Conservation (phyloP, 139 green algal species). For the Volvox africanus region DNA sequence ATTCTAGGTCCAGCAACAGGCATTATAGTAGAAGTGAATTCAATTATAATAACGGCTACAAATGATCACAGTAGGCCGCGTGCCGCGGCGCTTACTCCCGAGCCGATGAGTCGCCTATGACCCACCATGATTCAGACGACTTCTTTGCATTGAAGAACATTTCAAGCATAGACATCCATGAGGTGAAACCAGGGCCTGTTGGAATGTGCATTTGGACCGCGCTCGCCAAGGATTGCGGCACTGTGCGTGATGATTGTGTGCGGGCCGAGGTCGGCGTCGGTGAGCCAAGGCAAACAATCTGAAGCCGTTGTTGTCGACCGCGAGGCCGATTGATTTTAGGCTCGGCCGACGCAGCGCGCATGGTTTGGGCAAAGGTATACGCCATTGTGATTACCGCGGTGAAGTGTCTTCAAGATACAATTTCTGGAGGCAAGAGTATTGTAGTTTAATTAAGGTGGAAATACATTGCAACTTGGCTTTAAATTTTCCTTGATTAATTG, state of each 20-base stretch:
- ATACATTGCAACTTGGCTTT: no score
- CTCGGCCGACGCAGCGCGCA: background rate
- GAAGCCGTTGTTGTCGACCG: background rate
- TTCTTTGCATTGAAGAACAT: conserved; percentile 4
- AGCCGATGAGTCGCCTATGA: background rate
- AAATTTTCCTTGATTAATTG: no score
- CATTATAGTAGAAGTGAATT: background rate
- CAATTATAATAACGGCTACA: background rate
- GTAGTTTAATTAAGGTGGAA: no score
- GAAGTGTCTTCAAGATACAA: no score
- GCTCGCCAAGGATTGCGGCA: conserved; percentile 1
- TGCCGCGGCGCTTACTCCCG: background rate
- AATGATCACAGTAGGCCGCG: background rate
- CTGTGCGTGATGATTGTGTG: background rate
- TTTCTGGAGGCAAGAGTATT: no score
- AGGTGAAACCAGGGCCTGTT: background rate
- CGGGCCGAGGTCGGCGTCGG: background rate
- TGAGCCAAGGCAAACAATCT: background rate
- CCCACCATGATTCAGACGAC: background rate
- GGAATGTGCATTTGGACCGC: background rate
- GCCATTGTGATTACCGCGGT: background rate
- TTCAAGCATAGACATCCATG: conserved; percentile 30
- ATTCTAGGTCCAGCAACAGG: background rate
- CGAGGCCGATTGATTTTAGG: background rate
- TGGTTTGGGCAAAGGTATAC: background rate